Conservation (phyloP, 1,139 yeast genomes). For the Magnusiomyces magnusii region DNA sequence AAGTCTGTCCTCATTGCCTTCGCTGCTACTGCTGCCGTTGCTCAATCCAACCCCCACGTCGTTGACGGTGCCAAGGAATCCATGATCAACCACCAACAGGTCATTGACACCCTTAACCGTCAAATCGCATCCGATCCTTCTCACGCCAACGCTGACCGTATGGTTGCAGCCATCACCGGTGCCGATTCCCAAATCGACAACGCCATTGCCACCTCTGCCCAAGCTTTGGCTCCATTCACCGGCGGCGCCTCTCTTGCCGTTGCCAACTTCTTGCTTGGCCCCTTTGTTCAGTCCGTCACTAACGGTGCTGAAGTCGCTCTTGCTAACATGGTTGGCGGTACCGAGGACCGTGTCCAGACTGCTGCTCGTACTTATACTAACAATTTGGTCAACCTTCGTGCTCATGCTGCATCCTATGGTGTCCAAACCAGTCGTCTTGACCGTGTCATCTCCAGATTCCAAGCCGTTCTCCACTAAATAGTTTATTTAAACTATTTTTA, state of each 20-base stretch:
- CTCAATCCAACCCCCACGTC: constrained; percentile 1
- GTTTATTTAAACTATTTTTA: not conserved
- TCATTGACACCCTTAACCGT: constrained; percentile 19
- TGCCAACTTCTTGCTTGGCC: constrained; percentile 21
- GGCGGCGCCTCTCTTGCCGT: constrained; percentile 21
- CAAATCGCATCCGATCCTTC: constrained; percentile 18
- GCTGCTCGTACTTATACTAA: not conserved
- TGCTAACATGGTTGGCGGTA: constrained; percentile 22
- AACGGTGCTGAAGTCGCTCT: constrained; percentile 26
- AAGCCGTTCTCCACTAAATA: not conserved
- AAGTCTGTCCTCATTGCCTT: constrained; percentile 4
- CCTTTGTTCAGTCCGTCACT: constrained; percentile 24
- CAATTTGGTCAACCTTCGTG: not conserved
- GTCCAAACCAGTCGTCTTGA: not conserved
- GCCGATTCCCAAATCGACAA: constrained; percentile 21
- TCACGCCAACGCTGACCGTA: constrained; percentile 19
- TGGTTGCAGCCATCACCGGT: constrained; percentile 17
- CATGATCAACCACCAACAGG: constrained; percentile 22
- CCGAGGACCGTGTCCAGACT: constrained; percentile 15
- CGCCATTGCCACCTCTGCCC: constrained; percentile 17
- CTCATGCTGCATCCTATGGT: not conserved
- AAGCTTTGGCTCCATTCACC: constrained; percentile 23
- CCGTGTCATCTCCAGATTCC: not conserved
- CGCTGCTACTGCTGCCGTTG: not conserved
- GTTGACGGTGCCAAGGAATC: constrained; percentile 18